A percentile compares a stretch with the other conserved stretches of the same genome.
Evolutionary conservation across 768 basidiomycete species (phyloP).

Genomic region (Mycena polygramma): DNA sequence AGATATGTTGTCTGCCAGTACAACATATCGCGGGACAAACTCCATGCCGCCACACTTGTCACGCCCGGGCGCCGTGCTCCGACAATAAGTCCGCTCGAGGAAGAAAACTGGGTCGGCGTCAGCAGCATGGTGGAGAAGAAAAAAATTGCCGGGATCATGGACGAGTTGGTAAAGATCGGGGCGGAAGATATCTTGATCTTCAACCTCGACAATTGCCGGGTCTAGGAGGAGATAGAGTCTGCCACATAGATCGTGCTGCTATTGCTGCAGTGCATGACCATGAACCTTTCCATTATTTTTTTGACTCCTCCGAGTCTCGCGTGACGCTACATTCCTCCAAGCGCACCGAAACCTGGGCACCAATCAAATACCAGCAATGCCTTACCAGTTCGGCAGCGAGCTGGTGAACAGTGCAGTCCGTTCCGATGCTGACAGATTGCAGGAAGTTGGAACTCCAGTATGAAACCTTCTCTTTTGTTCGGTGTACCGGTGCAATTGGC

Average conservation of each 20-base stretch:
- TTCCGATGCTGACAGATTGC: constrained; percentile 1
- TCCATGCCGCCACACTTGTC: constrained; percentile 73
- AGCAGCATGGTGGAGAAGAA: constrained; percentile 94
- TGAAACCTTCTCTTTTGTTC: background rate
- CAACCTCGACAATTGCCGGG: constrained; percentile 93
- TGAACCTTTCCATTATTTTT: background rate
- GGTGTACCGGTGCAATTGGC: no score
- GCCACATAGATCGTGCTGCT: background rate
- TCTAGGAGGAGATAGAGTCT: constrained; percentile 53
- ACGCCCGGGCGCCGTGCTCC: constrained; percentile 94
- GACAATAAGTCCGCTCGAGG: constrained; percentile 88
- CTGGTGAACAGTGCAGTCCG: background rate
- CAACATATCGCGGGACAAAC: constrained; percentile 80
- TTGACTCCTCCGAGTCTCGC: background rate
- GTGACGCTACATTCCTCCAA: background rate
- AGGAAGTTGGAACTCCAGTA: background rate
- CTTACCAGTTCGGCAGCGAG: background rate
- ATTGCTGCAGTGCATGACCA: background rate
- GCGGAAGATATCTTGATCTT: constrained; percentile 94
- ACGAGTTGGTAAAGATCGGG: constrained; percentile 82
- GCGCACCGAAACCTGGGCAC: background rate
- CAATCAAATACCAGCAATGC: background rate
- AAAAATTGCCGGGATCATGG: constrained; percentile 87
- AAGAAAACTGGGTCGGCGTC: constrained; percentile 90
- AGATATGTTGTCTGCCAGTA: constrained; percentile 94